phyloP scores from a whole-genome alignment of 176 grass and related monocot genomes.

The Metroxylon sagu region DNA sequence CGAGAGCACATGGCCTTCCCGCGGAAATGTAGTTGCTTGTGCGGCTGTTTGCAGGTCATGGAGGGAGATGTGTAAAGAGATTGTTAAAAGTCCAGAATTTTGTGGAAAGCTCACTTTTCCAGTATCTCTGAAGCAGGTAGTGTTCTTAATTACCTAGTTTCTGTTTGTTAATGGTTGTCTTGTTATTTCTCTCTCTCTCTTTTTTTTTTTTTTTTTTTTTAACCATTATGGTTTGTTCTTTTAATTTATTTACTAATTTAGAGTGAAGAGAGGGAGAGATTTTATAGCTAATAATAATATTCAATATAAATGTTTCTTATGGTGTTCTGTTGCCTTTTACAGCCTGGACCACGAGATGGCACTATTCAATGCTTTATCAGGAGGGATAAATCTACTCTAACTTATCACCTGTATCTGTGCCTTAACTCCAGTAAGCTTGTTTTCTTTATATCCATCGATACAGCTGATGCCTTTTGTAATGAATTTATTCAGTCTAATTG shows the following conservation, averaged over 20 bases:
- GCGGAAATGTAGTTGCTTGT: conserved; percentile 59
- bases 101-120: conserved; percentile 64
- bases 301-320: conserved; percentile 20
- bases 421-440: conserved; percentile 5
- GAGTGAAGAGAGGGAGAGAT: no score
- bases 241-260: no score
- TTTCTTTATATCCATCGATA: background rate
- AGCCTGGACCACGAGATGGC: conserved; percentile 18
- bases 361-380: conserved; percentile 22
- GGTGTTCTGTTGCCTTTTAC: conserved; percentile 9
- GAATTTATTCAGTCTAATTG: no score
- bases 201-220: background rate
- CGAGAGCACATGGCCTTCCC: conserved; percentile 53
- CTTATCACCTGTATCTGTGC: conserved; percentile 21
- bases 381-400: conserved; percentile 20
- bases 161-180: conserved; percentile 1
- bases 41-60: conserved; percentile 63
- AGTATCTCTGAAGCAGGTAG: conserved; percentile 58
- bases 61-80: conserved; percentile 69
- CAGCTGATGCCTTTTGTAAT: no score
- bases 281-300: background rate
- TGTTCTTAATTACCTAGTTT: background rate
- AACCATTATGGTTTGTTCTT: no score
- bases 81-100: conserved; percentile 42
- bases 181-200: no score